These are phyloP conservation scores for Trypanosoma rangeli DNA, from an alignment of 208 protist genomes.

Conservation along the genomic window DNA sequence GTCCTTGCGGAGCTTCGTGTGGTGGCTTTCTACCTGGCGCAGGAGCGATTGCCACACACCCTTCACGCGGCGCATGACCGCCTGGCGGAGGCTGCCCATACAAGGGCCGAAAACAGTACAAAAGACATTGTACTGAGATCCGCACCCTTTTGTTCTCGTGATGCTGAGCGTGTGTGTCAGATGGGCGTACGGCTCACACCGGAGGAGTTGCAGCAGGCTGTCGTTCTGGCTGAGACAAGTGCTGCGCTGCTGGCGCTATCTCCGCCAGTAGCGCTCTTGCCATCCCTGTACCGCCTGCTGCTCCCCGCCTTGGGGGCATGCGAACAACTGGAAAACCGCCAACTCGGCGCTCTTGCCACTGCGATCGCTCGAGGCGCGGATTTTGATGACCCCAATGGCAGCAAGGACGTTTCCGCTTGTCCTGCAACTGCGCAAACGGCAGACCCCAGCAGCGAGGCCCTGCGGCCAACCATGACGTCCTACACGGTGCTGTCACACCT, in stretches of 20 bases:
- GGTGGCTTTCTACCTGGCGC: conserved; percentile 19
- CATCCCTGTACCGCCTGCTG: conserved; percentile 39
- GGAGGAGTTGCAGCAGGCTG: conserved; percentile 34
- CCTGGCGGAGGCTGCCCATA: not conserved
- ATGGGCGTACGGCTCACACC: conserved; percentile 33
- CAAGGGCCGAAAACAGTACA: not conserved
- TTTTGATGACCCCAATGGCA: conserved; percentile 12
- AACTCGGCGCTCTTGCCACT: conserved; percentile 41
- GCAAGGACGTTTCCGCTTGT: not conserved
- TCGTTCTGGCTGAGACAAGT: conserved; percentile 36
- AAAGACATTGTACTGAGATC: conserved; percentile 1
- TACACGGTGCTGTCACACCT: conserved; percentile 49
- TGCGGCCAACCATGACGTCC: conserved; percentile 31
- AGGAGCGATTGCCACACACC: conserved; percentile 14
- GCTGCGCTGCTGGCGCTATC: conserved; percentile 33
- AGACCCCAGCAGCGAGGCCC: not conserved
- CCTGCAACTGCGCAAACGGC: not conserved
- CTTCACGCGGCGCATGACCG: conserved; percentile 7
- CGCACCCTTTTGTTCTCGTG: conserved; percentile 5
- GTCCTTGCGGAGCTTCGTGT: conserved; percentile 21
- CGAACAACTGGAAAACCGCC: conserved; percentile 48
- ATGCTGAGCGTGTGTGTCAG: conserved; percentile 30
- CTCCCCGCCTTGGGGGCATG: conserved; percentile 46
- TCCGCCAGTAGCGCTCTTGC: conserved; percentile 16
- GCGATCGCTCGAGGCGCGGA: conserved; percentile 51